Evolutionary conservation across 345 rosid species (phyloP), one percentile per base, ranked within the genome.

Genomic region (Erysimum cheiranthoides): DNA sequence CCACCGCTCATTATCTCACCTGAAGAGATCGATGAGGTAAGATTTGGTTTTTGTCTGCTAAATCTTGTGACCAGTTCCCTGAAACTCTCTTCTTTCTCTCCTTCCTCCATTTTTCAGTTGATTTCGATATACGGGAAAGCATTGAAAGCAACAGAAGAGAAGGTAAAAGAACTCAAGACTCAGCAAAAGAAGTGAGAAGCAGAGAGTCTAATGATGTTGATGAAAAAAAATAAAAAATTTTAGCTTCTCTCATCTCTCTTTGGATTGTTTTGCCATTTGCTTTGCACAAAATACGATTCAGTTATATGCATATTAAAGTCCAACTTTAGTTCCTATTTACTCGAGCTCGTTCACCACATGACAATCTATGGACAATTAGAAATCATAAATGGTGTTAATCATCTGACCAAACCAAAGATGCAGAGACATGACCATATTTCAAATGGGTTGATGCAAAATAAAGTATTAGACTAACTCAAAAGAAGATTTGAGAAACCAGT

Each of bases 131-230:
- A 90, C 4, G 97, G 91, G 75, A 82, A 84, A 53, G 97, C 97
- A 16, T 84, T 90, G 72, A 89, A 81, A 72, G 96, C 80, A 0
- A 95, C 99, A 0, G 96, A 95, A 73, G 88, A 92, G 85, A 85
- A 88, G 83, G 89, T 95, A 50, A 77, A 88, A 78, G 96, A 95
- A 64, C 92, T 95, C 74, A 90, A 95, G 71, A 70, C 91, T 63
- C 86, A 86, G 77, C 84, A 81, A 39, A 82, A 86, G 72, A 73
- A 85, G 68, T 43, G 40, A 66, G 52, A 32, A 43, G 67, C 62
- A n/a, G n/a, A 17, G 57, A 36, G 51, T 68, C 47, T 14, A 80
- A 79, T 69, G 57, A 84, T 82, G 84, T 39, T 46, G 84, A 83
- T 66, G 83, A 77, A 61, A 40, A 46, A 53, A n/a, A n/a, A n/a